Percentiles rank a stretch among this genome's conserved stretches.
Conservation (phyloP, 177 flowering plant genomes). For the Telopea speciosissima region DNA sequence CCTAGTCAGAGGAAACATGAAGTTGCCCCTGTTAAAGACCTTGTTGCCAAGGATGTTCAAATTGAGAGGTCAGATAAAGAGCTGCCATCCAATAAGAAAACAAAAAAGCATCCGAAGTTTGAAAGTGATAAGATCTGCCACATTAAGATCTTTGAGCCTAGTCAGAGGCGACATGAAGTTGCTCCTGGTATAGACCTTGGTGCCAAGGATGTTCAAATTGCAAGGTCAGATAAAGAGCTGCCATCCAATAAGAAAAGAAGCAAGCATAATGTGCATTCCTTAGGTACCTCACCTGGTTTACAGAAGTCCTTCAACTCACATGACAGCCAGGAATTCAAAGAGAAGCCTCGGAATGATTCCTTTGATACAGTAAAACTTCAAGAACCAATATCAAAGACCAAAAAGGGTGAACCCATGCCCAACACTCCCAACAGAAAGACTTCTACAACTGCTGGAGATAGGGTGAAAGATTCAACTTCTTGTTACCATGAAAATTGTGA, state of each 20-base stretch:
- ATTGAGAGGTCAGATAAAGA: constrained; percentile 14
- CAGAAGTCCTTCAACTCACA: constrained; percentile 16
- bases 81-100: constrained; percentile 19
- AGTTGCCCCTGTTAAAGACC: constrained; percentile 15
- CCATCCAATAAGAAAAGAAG: constrained; percentile 20
- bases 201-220: constrained; percentile 13
- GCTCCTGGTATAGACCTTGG: constrained; percentile 12
- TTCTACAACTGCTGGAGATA: constrained; percentile 10
- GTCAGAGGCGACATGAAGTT: constrained; percentile 16
- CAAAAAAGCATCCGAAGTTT: constrained; percentile 13
- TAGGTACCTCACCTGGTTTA: constrained; percentile 13
- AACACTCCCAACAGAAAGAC: constrained; percentile 7
- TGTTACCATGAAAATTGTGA: constrained; percentile 1
- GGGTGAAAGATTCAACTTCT: constrained; percentile 9
- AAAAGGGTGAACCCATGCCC: constrained; percentile 7
- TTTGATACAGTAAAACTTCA: constrained; percentile 8
- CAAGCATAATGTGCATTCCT: constrained; percentile 17
- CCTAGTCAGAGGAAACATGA: constrained; percentile 18
- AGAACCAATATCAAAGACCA: constrained; percentile 13
- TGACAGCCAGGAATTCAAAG: constrained; percentile 16
- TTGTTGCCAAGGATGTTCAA: constrained; percentile 10
- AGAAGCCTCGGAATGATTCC: constrained; percentile 9
- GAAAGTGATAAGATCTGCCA: constrained; percentile 23
- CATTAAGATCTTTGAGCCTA: constrained; percentile 26
- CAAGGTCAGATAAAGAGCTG: constrained; percentile 13